Conservation (phyloP, 495 filamentous ascomycete species). For the Pyrenopolyporus hunteri region DNA sequence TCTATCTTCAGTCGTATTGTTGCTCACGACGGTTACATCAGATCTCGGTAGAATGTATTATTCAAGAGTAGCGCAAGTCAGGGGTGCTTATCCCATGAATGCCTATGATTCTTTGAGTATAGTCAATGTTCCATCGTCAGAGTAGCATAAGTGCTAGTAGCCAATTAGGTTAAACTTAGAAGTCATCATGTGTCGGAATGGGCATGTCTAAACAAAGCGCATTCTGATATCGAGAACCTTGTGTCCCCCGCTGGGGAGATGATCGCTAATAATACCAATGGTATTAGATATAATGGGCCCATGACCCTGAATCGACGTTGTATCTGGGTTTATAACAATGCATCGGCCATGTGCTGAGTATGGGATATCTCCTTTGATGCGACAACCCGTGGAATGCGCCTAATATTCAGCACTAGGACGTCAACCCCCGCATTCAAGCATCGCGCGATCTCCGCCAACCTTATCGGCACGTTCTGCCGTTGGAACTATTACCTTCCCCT, state of each 20-base stretch:
- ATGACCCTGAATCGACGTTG: too few species aligned
- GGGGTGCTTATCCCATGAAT: background rate
- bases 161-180: too few species aligned
- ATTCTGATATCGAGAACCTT: too few species aligned
- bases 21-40: background rate
- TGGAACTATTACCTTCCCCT: slow-evolving; percentile 34
- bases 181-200: too few species aligned
- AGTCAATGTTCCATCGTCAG: too few species aligned
- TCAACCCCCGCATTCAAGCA: slow-evolving; percentile 16
- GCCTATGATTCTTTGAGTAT: background rate
- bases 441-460: slow-evolving; percentile 32
- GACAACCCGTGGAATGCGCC: slow-evolving; percentile 1
- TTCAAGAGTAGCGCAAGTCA: background rate
- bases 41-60: background rate
- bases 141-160: too few species aligned
- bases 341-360: too few species aligned
- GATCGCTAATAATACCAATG: too few species aligned
- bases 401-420: background rate
- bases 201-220: too few species aligned
- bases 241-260: too few species aligned
- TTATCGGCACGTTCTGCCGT: slow-evolving; percentile 34
- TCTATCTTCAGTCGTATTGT: background rate
- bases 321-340: too few species aligned
- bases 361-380: slow-evolving; percentile 2
- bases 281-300: too few species aligned